Percentiles rank a stretch among this genome's conserved stretches.
Evolutionary conservation across 2,329 filamentous ascomycete species (phyloP).

Genomic region (Colletotrichum tofieldiae): DNA sequence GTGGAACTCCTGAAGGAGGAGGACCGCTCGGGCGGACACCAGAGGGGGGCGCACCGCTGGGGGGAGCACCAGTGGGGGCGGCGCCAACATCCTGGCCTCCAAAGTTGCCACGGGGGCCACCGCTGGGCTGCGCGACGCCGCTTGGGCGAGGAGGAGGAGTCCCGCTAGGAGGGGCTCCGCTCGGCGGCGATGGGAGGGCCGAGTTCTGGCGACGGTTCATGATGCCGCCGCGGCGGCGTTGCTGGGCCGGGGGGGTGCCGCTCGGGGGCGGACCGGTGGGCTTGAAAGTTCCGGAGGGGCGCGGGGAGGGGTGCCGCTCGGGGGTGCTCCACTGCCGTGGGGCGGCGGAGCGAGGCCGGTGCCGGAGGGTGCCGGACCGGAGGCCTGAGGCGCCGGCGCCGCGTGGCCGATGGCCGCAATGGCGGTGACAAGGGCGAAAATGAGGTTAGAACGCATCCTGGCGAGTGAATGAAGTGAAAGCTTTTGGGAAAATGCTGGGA

Average conservation of each 20-base stretch:
- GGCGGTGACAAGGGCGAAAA: slow-evolving; percentile 35
- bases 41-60: slow-evolving; percentile 14
- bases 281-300: slow-evolving; percentile 28
- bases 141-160: slow-evolving; percentile 31
- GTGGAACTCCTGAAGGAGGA: slow-evolving; percentile 19
- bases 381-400: slow-evolving; percentile 36
- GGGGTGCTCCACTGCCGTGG: slow-evolving; percentile 24
- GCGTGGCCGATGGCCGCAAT: slow-evolving; percentile 36
- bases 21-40: slow-evolving; percentile 9
- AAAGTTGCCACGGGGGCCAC: too few species aligned
- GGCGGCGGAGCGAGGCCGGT: slow-evolving; percentile 18
- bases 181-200: slow-evolving; percentile 14
- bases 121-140: neutral
- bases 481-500: neutral
- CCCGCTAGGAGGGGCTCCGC: slow-evolving; percentile 26
- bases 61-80: neutral
- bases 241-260: slow-evolving; percentile 25
- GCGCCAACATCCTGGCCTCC: too few species aligned
- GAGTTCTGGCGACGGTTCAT: slow-evolving; percentile 33
- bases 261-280: slow-evolving; percentile 20
- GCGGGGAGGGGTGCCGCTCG: slow-evolving; percentile 31
- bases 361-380: slow-evolving; percentile 22
- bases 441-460: slow-evolving; percentile 38
- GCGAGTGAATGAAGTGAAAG: slow-evolving; percentile 22
- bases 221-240: slow-evolving; percentile 26